Percentiles rank a stretch among this genome's conserved stretches.
Conservation (phyloP, 2,329 filamentous ascomycete genomes). For the Akanthomyces dipterigenus region DNA sequence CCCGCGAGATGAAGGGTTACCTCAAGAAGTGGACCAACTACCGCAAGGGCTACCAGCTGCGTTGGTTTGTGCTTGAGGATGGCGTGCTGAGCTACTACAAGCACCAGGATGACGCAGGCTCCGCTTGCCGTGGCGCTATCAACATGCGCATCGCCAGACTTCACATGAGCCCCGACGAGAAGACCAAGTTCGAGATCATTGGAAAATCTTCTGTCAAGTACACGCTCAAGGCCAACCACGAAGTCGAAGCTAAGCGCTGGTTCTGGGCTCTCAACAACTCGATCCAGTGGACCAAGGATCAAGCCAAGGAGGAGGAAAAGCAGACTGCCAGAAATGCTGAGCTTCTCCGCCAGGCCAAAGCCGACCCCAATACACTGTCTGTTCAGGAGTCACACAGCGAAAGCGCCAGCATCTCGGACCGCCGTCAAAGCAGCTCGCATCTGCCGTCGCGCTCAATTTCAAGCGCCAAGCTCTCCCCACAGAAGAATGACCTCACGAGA, state of each 20-base stretch:
- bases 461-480: constrained; percentile 22
- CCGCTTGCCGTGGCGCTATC: constrained; percentile 92
- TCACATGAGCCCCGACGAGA: constrained; percentile 95
- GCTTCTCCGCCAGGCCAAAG: constrained; percentile 69
- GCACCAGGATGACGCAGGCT: constrained; percentile 94
- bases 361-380: constrained; percentile 50
- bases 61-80: constrained; percentile 97
- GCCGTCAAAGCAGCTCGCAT: constrained; percentile 38
- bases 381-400: constrained; percentile 43
- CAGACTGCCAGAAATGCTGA: constrained; percentile 70
- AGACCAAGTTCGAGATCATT: constrained; percentile 94
- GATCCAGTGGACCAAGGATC: constrained; percentile 97
- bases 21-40: constrained; percentile 99
- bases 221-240: constrained; percentile 93
- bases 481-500: constrained; percentile 30
- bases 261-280: constrained; percentile 99
- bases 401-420: constrained; percentile 43
- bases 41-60: constrained; percentile 88
- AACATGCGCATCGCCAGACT: constrained; percentile 96
- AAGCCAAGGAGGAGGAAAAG: constrained; percentile 82
- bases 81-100: constrained; percentile 98
- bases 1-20: constrained; percentile 96
- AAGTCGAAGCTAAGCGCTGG: constrained; percentile 97
- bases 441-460: constrained; percentile 26
- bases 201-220: constrained; percentile 99